phyloP scores from a whole-genome alignment of 345 rosid species.

The Citrus glauca region DNA sequence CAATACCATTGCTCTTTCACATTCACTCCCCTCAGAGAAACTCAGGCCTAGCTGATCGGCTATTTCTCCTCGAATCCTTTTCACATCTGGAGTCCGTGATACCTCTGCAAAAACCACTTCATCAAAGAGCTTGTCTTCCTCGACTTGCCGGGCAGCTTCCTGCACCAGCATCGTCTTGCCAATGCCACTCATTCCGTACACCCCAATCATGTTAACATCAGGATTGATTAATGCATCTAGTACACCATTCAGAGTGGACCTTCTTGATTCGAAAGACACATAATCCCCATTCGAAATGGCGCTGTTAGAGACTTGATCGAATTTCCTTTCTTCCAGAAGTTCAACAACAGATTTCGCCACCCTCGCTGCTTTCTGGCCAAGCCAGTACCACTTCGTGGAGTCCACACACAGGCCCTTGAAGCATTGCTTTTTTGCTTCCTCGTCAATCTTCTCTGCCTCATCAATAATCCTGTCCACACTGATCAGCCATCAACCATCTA shows the following conservation, averaged over 20 bases:
- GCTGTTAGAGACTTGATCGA: background rate
- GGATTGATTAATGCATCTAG: background rate
- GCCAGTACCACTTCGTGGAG: background rate
- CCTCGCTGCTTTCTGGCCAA: background rate
- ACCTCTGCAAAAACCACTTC: conserved; percentile 10
- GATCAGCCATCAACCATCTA: too few relatives aligned
- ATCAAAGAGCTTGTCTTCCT: background rate
- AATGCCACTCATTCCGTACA: background rate
- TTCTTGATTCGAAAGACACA: conserved; percentile 11
- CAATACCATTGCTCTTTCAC: background rate
- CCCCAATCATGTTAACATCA: conserved; percentile 9
- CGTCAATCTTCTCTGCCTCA: background rate
- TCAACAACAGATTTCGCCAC: background rate
- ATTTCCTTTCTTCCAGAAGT: background rate
- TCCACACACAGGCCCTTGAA: background rate
- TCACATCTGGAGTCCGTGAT: background rate
- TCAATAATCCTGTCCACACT: background rate
- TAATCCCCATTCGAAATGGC: background rate
- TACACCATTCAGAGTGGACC: background rate
- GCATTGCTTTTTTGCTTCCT: background rate
- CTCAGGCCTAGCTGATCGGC: conserved; percentile 4
- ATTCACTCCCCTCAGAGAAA: background rate
- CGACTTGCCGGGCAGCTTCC: background rate
- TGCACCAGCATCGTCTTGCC: conserved; percentile 13
- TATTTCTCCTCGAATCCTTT: conserved; percentile 18